These are phyloP conservation scores for Ogataea ramenticola DNA, from an alignment of 805 yeast genomes.

Conservation along the genomic window DNA sequence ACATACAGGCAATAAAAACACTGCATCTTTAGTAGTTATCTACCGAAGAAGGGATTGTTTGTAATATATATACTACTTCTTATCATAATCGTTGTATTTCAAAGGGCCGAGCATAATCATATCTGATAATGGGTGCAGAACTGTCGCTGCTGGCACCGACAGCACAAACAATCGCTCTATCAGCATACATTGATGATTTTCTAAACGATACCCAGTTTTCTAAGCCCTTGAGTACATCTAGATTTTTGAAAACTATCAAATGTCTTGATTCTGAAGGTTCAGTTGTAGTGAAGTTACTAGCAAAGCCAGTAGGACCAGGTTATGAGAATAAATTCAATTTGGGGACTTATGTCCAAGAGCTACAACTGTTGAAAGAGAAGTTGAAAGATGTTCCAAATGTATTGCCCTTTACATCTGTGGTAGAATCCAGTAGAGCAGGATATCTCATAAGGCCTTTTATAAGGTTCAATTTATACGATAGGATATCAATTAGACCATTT, in stretches of 20 bases:
- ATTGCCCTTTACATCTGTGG: slow-evolving; percentile 61
- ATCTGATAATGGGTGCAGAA: slow-evolving; percentile 94
- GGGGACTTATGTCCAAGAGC: slow-evolving; percentile 15
- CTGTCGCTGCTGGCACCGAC: slow-evolving; percentile 83
- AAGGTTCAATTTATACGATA: slow-evolving; percentile 76
- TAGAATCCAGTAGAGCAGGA: slow-evolving; percentile 90
- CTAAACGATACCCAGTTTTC: slow-evolving; percentile 69
- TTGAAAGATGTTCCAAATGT: slow-evolving; percentile 52
- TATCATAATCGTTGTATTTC: too few relatives aligned
- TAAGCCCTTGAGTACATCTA: slow-evolving; percentile 67
- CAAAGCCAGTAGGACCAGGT: slow-evolving; percentile 47
- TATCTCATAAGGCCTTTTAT: slow-evolving; percentile 80
- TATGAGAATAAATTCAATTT: slow-evolving; percentile 12
- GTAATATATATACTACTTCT: too few relatives aligned
- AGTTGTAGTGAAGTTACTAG: slow-evolving; percentile 71
- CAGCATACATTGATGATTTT: slow-evolving; percentile 82
- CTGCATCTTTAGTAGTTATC: too few relatives aligned
- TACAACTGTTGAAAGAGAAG: slow-evolving; percentile 28
- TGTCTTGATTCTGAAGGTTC: slow-evolving; percentile 70
- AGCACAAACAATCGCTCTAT: slow-evolving; percentile 85
- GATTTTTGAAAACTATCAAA: slow-evolving; percentile 80
- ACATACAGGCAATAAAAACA: too few relatives aligned
- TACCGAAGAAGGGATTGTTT: too few relatives aligned
- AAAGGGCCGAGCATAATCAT: too few relatives aligned
- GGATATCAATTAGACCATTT: slow-evolving; percentile 83